Percentiles rank a stretch among this genome's conserved stretches.
Evolutionary conservation across 148 eudicot species (phyloP).

Genomic region (Dysphania ambrosioides): DNA sequence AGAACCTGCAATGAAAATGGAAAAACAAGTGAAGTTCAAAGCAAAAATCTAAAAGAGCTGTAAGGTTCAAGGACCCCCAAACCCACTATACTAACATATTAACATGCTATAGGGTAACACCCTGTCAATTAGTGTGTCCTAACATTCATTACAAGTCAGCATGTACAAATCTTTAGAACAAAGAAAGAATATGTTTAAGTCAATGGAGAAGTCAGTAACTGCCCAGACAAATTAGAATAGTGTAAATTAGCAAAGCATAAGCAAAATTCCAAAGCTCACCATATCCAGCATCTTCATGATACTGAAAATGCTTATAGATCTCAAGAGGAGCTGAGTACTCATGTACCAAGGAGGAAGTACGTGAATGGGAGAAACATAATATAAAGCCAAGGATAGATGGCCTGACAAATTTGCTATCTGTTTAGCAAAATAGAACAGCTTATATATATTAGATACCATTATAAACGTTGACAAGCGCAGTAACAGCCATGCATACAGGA

Average conservation of each 20-base stretch:
- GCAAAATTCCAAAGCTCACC: constrained; percentile 39
- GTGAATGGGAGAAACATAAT: constrained; percentile 75
- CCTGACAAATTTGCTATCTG: constrained; percentile 67
- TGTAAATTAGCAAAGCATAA: neutral
- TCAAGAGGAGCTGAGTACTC: constrained; percentile 94
- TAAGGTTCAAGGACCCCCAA: neutral
- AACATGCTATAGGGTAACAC: neutral
- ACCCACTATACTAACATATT: neutral
- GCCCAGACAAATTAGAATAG: neutral
- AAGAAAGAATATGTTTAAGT: neutral
- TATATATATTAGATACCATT: constrained; percentile 14
- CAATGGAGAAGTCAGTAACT: neutral
- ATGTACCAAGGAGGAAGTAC: constrained; percentile 83
- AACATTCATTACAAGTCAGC: neutral
- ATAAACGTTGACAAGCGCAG: constrained; percentile 6
- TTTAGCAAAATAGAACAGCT: constrained; percentile 25
- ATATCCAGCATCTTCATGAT: constrained; percentile 72
- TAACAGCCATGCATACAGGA: neutral
- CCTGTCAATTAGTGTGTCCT: neutral
- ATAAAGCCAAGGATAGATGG: constrained; percentile 75
- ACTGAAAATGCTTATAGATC: constrained; percentile 92
- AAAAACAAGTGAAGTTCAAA: neutral
- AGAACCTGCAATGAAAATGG: constrained; percentile 50
- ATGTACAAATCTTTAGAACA: neutral
- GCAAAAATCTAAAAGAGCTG: neutral